Conservation (phyloP, 305 asterid species). For the Fraxinus platypoda region DNA sequence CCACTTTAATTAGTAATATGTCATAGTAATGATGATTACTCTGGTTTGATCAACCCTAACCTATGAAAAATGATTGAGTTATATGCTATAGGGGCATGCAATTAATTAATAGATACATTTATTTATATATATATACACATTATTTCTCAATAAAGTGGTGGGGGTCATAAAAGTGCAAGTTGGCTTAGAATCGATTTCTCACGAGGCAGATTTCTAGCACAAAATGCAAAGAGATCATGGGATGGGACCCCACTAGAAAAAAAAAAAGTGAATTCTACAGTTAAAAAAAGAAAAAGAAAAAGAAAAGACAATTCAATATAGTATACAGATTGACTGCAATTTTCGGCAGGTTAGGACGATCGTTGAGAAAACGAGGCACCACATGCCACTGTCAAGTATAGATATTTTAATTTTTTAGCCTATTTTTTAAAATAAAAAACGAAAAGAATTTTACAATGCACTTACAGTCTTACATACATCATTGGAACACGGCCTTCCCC, state of each 20-base stretch:
- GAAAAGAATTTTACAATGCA: too few relatives aligned
- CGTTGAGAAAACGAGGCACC: too few relatives aligned
- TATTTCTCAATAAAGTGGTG: slow-evolving; percentile 31
- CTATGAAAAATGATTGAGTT: slow-evolving; percentile 47
- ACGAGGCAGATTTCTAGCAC: slow-evolving; percentile 19
- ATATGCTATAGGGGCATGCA: slow-evolving; percentile 48
- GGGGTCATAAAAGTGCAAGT: slow-evolving; percentile 52
- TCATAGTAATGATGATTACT: slow-evolving; percentile 47
- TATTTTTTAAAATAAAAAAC: too few relatives aligned
- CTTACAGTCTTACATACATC: too few relatives aligned
- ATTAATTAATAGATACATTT: slow-evolving; percentile 4
- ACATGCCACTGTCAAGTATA: too few relatives aligned
- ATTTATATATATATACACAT: neutral
- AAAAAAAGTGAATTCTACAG: too few relatives aligned
- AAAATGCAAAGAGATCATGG: slow-evolving; percentile 2
- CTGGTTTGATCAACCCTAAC: slow-evolving; percentile 46
- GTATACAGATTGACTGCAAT: too few relatives aligned
- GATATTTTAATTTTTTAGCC: too few relatives aligned
- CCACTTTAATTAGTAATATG: slow-evolving; percentile 29
- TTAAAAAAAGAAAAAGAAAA: too few relatives aligned
- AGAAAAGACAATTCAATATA: too few relatives aligned
- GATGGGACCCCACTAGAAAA: slow-evolving; percentile 30
- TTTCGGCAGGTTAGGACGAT: too few relatives aligned
- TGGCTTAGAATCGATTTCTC: slow-evolving; percentile 34
- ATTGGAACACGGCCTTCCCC: too few relatives aligned